A percentile compares a stretch with the other conserved stretches of the same genome.
These are phyloP conservation scores for Sistotremastrum suecicum DNA, from an alignment of 768 basidiomycete species.

Conservation along the genomic window DNA sequence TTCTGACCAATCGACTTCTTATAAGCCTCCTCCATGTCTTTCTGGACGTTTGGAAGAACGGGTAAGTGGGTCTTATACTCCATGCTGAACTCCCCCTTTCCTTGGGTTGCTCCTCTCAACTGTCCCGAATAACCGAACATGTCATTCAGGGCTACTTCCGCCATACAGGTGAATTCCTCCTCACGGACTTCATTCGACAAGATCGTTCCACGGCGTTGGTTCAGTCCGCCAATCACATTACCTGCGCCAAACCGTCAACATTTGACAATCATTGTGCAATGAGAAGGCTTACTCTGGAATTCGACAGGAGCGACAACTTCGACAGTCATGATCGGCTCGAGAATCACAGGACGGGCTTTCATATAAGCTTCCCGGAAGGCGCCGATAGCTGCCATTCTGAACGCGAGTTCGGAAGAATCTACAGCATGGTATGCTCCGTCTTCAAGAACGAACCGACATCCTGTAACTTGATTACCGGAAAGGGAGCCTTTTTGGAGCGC, in stretches of 20 bases:
- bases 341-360: conserved; percentile 60
- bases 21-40: conserved; percentile 78
- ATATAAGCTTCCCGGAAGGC: conserved; percentile 87
- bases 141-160: conserved; percentile 90
- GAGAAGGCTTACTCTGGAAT: conserved; percentile 60
- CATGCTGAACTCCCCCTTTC: conserved; percentile 85
- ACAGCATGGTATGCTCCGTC: conserved; percentile 90
- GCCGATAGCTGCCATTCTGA: conserved; percentile 79
- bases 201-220: conserved; percentile 85
- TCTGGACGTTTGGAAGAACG: conserved; percentile 76
- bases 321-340: conserved; percentile 98
- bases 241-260: conserved; percentile 24
- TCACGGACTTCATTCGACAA: conserved; percentile 93
- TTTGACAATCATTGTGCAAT: not conserved
- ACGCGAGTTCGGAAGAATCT: conserved; percentile 94
- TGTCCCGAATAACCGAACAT: conserved; percentile 98
- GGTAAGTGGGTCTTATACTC: conserved; percentile 69
- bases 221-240: conserved; percentile 86
- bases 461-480: conserved; percentile 77
- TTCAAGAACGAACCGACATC: conserved; percentile 74
- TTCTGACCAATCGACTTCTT: conserved; percentile 64
- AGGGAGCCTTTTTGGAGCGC: conserved; percentile 84
- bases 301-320: conserved; percentile 93
- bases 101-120: conserved; percentile 87
- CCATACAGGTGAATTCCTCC: conserved; percentile 86